A percentile compares a stretch with the other conserved stretches of the same genome.
These are phyloP conservation scores for Lupinus albus DNA, from an alignment of 306 rosid genomes.

Conservation along the genomic window DNA sequence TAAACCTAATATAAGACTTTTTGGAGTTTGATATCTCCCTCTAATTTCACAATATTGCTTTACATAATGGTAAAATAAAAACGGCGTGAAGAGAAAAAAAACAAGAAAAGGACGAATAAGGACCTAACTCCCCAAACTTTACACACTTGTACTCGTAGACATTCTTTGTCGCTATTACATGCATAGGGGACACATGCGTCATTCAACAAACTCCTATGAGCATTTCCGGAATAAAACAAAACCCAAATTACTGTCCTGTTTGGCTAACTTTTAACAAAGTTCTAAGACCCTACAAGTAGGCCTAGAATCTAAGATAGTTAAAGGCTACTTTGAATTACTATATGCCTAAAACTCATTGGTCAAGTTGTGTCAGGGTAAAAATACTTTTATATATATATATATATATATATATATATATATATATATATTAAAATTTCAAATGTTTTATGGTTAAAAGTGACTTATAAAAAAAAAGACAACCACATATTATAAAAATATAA, in stretches of 20 bases:
- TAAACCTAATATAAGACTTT: too few relatives aligned
- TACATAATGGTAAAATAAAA: not conserved
- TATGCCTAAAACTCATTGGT: too few relatives aligned
- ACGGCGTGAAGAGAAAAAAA: not conserved
- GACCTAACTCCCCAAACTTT: conserved; percentile 26
- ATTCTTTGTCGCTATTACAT: conserved; percentile 2
- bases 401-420: too few relatives aligned
- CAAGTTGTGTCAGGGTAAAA: too few relatives aligned
- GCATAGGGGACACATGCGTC: conserved; percentile 41
- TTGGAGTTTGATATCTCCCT: too few relatives aligned
- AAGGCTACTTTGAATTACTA: too few relatives aligned
- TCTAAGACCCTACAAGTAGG: conserved; percentile 26
- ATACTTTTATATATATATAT: too few relatives aligned
- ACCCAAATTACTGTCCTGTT: conserved; percentile 35
- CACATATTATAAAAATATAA: too few relatives aligned
- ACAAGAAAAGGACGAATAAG: not conserved
- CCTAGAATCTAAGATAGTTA: not conserved
- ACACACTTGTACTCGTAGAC: conserved; percentile 1
- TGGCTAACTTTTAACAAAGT: conserved; percentile 34
- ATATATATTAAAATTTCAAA: too few relatives aligned
- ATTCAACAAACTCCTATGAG: not conserved
- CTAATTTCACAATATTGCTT: too few relatives aligned
- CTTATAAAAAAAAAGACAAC: too few relatives aligned
- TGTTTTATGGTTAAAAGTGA: too few relatives aligned
- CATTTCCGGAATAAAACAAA: not conserved